Conservation (phyloP, 2,329 filamentous ascomycete species). For the Aspergillus ochraceus region DNA sequence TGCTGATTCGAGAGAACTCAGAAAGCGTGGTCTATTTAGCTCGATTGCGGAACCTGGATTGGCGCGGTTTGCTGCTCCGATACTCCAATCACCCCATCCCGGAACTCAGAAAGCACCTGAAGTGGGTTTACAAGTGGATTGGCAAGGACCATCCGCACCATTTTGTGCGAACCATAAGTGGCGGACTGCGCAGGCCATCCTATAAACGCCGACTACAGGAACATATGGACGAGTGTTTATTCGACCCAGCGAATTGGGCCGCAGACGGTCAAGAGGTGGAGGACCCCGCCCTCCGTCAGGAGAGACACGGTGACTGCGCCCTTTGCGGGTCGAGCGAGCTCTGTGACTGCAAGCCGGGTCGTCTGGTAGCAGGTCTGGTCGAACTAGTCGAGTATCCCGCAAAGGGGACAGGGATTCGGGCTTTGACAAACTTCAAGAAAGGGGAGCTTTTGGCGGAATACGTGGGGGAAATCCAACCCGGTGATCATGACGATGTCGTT, state of each 20-base stretch:
- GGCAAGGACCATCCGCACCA: slow-evolving; percentile 16
- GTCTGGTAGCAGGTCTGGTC: slow-evolving; percentile 22
- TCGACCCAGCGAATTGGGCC: slow-evolving; percentile 10
- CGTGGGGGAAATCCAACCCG: slow-evolving; percentile 22
- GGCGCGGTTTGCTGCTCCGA: slow-evolving; percentile 15
- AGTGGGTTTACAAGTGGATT: neutral
- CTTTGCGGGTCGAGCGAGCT: slow-evolving; percentile 13
- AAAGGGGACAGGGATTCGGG: slow-evolving; percentile 33
- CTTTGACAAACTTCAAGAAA: slow-evolving; percentile 24
- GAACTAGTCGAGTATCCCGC: slow-evolving; percentile 31
- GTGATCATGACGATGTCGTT: slow-evolving; percentile 4
- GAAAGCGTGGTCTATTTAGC: slow-evolving; percentile 28
- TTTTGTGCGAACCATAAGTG: slow-evolving; percentile 5
- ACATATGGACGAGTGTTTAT: slow-evolving; percentile 13
- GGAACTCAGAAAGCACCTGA: neutral
- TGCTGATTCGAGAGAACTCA: slow-evolving; percentile 15
- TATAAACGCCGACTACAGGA: slow-evolving; percentile 14
- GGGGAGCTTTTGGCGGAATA: slow-evolving; percentile 20
- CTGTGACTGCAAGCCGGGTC: slow-evolving; percentile 23
- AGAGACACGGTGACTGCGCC: slow-evolving; percentile 17
- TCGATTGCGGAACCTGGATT: slow-evolving; percentile 23
- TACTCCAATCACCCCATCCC: neutral
- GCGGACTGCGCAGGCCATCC: slow-evolving; percentile 3
- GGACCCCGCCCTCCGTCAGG: slow-evolving; percentile 5
- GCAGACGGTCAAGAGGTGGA: neutral